A percentile compares a stretch with the other conserved stretches of the same genome.
Conservation (phyloP, 2,329 filamentous ascomycete species). For the Alternaria gansuensis region DNA sequence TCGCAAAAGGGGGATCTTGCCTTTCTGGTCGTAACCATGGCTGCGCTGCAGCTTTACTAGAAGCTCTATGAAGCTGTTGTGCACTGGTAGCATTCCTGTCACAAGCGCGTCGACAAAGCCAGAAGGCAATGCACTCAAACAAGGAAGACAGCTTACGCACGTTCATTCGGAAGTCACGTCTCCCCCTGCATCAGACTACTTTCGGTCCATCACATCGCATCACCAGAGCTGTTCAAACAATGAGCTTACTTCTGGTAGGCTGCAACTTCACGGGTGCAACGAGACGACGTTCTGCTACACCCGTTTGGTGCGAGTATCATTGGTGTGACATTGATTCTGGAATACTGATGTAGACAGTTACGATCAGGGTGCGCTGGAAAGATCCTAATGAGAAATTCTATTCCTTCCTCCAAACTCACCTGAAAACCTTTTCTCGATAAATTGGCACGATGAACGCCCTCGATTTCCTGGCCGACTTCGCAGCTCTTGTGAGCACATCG, state of each 20-base stretch:
- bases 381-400: neutral
- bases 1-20: neutral
- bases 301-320: slow-evolving; percentile 13
- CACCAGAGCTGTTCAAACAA: neutral
- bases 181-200: neutral
- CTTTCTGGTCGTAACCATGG: neutral
- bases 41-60: neutral
- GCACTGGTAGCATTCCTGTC: neutral
- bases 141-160: neutral
- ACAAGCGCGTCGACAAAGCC: neutral
- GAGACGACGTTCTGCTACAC: slow-evolving; percentile 10
- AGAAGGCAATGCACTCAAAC: neutral
- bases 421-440: neutral
- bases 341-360: neutral
- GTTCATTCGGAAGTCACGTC: neutral
- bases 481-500: slow-evolving; percentile 9
- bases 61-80: neutral
- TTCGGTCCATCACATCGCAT: neutral
- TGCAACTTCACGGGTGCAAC: slow-evolving; percentile 6
- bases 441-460: slow-evolving; percentile 28
- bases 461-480: slow-evolving; percentile 30
- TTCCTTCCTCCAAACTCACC: neutral
- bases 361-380: neutral
- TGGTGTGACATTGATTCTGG: neutral
- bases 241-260: neutral